phyloP scores from a whole-genome alignment of 2,329 filamentous ascomycete genomes.

The Fusarium sp. region DNA sequence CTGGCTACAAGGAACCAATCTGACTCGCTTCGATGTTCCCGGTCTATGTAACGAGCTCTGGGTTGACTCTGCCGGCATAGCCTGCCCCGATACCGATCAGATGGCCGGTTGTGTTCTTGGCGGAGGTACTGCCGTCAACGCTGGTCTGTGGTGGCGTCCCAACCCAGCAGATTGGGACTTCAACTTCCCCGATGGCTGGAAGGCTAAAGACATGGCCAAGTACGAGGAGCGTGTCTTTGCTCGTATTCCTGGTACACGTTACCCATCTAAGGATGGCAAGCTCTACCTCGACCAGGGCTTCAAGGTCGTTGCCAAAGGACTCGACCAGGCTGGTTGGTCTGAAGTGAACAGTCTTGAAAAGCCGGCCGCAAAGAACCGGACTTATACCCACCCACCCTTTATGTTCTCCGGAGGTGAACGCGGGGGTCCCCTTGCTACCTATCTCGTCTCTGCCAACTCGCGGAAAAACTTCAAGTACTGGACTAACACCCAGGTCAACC shows the following conservation, averaged over 20 bases:
- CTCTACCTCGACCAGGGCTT: constrained; percentile 19
- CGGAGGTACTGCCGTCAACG: constrained; percentile 17
- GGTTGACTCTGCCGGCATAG: constrained; percentile 15
- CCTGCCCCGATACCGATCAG: constrained; percentile 15
- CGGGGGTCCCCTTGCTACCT: constrained; percentile 11
- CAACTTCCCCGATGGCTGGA: constrained; percentile 25
- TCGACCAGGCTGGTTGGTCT: constrained; percentile 5
- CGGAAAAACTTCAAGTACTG: constrained; percentile 17
- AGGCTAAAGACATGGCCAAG: constrained; percentile 12
- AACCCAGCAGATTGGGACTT: constrained; percentile 16
- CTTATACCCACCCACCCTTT: constrained; percentile 12
- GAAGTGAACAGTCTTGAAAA: constrained; percentile 10
- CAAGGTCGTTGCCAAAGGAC: constrained; percentile 15
- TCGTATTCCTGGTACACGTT: constrained; percentile 16
- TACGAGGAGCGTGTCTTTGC: constrained; percentile 21
- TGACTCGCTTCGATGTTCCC: constrained; percentile 19
- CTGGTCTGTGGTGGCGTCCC: constrained; percentile 26
- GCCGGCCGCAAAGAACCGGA: background rate
- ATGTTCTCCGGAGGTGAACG: constrained; percentile 19
- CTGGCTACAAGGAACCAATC: constrained; percentile 8
- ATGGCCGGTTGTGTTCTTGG: constrained; percentile 25
- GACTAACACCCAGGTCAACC: constrained; percentile 22
- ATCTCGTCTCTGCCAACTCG: constrained; percentile 12
- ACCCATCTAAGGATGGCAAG: constrained; percentile 17
- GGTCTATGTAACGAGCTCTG: constrained; percentile 18